These are phyloP conservation scores for Suhomyces choctaworum DNA, from an alignment of 1,139 yeast species.

Conservation along the genomic window DNA sequence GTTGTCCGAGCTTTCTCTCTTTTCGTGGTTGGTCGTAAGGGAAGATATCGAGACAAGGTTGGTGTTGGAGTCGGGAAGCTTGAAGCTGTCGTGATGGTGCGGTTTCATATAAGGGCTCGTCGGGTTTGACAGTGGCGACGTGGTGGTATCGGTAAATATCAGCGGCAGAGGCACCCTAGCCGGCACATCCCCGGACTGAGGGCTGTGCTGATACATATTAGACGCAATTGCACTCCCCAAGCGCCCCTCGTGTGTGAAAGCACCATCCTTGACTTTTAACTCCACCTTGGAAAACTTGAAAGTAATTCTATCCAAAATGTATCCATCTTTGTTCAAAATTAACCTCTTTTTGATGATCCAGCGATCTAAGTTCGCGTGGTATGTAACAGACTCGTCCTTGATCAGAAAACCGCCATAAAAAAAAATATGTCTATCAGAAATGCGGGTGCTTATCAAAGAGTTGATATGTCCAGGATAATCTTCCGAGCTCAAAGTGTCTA, in stretches of 20 bases:
- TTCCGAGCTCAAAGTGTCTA: constrained; percentile 27
- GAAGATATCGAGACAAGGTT: constrained; percentile 7
- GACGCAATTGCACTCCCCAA: constrained; percentile 20
- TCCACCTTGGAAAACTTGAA: constrained; percentile 33
- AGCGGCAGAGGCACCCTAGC: constrained; percentile 24
- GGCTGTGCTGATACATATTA: constrained; percentile 18
- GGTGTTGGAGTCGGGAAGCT: constrained; percentile 7
- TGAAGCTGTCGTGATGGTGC: constrained; percentile 2
- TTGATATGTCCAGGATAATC: constrained; percentile 32
- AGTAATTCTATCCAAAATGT: constrained; percentile 35
- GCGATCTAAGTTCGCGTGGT: constrained; percentile 27
- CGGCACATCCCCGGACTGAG: constrained; percentile 8
- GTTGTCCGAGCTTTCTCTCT: background rate
- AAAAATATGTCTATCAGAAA: constrained; percentile 40
- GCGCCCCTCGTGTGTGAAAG: constrained; percentile 13
- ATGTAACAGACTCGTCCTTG: constrained; percentile 24
- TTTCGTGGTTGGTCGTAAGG: background rate
- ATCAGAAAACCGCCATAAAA: constrained; percentile 46
- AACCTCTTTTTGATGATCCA: constrained; percentile 42
- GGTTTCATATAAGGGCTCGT: constrained; percentile 7
- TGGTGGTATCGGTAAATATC: constrained; percentile 7
- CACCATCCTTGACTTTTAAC: constrained; percentile 21
- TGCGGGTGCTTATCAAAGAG: constrained; percentile 30
- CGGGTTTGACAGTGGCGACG: constrained; percentile 2
- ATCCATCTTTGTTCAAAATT: constrained; percentile 38